Evolutionary conservation across 163 green algal species (phyloP), one percentile per base, ranked within the genome.

Genomic region (Prototheca cutis): DNA sequence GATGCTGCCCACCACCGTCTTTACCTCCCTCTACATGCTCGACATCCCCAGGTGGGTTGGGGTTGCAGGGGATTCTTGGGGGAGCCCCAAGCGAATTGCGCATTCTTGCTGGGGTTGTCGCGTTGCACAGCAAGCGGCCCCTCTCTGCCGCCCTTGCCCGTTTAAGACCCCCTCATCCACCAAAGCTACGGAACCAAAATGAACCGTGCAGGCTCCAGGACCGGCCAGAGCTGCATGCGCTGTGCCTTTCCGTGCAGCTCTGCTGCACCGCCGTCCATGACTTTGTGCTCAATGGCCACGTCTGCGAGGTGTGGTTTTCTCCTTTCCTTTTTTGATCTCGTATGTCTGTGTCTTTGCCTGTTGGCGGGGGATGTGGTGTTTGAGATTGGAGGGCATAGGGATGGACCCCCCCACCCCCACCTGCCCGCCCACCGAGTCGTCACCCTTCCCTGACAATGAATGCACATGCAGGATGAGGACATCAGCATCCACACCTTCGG

Each of bases 21-120:
- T 86, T 68, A 77, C 77, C 19, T 88, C 74, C 51, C 62, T 95
- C 18, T 91, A 94, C 72, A 81, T 95, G 76, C 74, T 94, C 45
- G 62, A 79, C 23, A 62, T 72, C 0, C 59, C 80, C 24, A 73
- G 78, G 84, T 80, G 32, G 6, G 57, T n/a, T n/a, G n/a, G n/a
- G n/a, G n/a, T n/a, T n/a, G n/a, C n/a, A n/a, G n/a, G n/a, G n/a
- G n/a, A n/a, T n/a, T n/a, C n/a, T n/a, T n/a, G n/a, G n/a, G n/a
- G n/a, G n/a, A n/a, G n/a, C n/a, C n/a, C n/a, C n/a, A n/a, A n/a
- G n/a, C n/a, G n/a, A n/a, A n/a, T n/a, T n/a, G n/a, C n/a, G n/a
- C n/a, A n/a, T n/a, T n/a, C n/a, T n/a, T n/a, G n/a, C n/a, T n/a
- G n/a, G n/a, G n/a, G n/a, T n/a, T n/a, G n/a, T n/a, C n/a, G n/a